Conservation (phyloP, 1,284 basidiomycete genomes). For the Ceratobasidium sp. region DNA sequence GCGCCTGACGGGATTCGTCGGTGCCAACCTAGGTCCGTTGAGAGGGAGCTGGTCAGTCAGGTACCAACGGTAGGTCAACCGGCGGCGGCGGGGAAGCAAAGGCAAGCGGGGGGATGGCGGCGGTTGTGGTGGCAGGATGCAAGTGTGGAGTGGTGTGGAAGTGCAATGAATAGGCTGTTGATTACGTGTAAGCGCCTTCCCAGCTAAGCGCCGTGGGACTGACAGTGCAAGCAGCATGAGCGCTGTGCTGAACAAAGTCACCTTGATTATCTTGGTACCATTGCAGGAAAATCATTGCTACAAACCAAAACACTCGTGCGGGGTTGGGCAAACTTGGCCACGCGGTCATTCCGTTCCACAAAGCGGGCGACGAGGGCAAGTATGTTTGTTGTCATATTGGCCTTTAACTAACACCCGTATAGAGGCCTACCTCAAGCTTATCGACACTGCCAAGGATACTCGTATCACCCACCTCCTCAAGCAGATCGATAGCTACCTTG, state of each 20-base stretch:
- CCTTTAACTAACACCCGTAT: not conserved
- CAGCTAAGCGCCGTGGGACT: too few species aligned
- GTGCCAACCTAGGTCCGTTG: too few species aligned
- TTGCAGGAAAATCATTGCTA: conserved; percentile 72
- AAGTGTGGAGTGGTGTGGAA: too few species aligned
- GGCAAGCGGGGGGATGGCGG: too few species aligned
- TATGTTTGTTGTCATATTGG: not conserved
- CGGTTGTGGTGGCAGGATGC: too few species aligned
- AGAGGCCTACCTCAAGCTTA: conserved; percentile 97
- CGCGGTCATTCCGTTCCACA: conserved; percentile 87
- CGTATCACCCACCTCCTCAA: conserved; percentile 95
- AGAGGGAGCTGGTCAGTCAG: too few species aligned
- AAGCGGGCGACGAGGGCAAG: conserved; percentile 86
- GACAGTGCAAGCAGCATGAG: conserved; percentile 92
- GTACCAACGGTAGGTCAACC: too few species aligned
- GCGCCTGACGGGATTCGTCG: too few species aligned
- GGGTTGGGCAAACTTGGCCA: conserved; percentile 84
- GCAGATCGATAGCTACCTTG: conserved; percentile 94
- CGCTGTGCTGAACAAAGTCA: conserved; percentile 95
- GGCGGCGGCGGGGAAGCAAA: too few species aligned
- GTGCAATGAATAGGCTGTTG: too few species aligned
- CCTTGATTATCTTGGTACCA: conserved; percentile 88
- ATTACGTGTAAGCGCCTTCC: too few species aligned
- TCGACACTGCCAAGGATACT: conserved; percentile 99
- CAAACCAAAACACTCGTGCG: conserved; percentile 69